A percentile compares a stretch with the other conserved stretches of the same genome.
phyloP scores from a whole-genome alignment of 1,284 basidiomycete genomes.

The Papiliotrema laurentii region DNA sequence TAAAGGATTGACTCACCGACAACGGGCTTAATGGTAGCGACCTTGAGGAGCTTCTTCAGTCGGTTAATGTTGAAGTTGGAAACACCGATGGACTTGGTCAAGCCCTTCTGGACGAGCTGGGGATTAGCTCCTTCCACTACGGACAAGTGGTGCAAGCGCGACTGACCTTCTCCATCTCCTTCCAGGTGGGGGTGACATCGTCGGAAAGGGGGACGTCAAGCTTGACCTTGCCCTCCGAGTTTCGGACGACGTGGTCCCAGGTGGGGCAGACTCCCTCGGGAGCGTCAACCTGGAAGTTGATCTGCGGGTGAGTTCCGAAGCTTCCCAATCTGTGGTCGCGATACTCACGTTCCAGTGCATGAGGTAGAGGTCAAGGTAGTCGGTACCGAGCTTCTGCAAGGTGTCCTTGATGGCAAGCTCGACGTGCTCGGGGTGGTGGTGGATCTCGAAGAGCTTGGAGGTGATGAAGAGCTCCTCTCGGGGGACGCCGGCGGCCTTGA shows the following conservation, averaged over 20 bases:
- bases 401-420: slow-evolving; percentile 68
- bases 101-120: slow-evolving; percentile 48
- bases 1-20: slow-evolving; percentile 49
- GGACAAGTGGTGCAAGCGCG: background rate
- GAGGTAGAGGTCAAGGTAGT: slow-evolving; percentile 75
- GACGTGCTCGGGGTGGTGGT: slow-evolving; percentile 54
- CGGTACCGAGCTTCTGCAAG: slow-evolving; percentile 62
- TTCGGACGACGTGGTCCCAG: slow-evolving; percentile 29
- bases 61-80: slow-evolving; percentile 65
- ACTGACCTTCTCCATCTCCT: slow-evolving; percentile 56
- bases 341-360: slow-evolving; percentile 65
- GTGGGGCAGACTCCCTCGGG: slow-evolving; percentile 33
- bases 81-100: slow-evolving; percentile 62
- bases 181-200: slow-evolving; percentile 64
- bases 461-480: slow-evolving; percentile 67
- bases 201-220: slow-evolving; percentile 62
- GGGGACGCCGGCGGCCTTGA: slow-evolving; percentile 56
- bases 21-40: slow-evolving; percentile 55
- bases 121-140: background rate
- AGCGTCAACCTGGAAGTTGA: slow-evolving; percentile 42
- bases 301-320: slow-evolving; percentile 20
- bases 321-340: slow-evolving; percentile 8
- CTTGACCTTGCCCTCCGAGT: slow-evolving; percentile 49
- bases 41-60: slow-evolving; percentile 64
- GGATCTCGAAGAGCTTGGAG: slow-evolving; percentile 64